Conservation (phyloP, 495 filamentous ascomycete species). For the Penicillium soppii region DNA sequence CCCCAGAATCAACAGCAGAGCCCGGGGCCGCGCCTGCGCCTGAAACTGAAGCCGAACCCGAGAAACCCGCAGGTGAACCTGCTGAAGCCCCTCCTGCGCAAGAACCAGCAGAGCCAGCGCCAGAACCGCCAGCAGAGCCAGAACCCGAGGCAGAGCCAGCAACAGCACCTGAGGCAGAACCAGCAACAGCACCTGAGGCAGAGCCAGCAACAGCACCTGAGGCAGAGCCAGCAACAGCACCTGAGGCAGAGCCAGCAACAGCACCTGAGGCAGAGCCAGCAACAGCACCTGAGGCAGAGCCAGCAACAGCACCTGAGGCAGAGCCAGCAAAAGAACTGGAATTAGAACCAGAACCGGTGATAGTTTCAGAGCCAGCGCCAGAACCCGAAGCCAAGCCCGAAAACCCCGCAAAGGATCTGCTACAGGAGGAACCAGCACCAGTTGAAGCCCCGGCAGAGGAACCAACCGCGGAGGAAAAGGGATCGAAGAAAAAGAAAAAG, state of each 20-base stretch:
- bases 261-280: neutral
- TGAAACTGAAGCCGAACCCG: neutral
- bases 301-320: conserved; percentile 1
- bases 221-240: neutral
- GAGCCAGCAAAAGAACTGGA: neutral
- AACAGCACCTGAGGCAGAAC: neutral
- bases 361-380: neutral
- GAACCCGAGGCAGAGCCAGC: neutral
- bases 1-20: conserved; percentile 8
- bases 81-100: too few species aligned
- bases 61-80: too few species aligned
- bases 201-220: neutral
- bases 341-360: neutral
- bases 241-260: neutral
- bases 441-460: neutral
- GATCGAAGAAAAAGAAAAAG: conserved; percentile 6
- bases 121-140: neutral
- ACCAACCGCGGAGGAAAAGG: neutral
- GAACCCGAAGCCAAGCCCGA: conserved; percentile 1
- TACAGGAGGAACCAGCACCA: neutral
- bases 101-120: conserved; percentile 1
- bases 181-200: neutral
- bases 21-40: neutral
- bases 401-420: neutral
- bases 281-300: neutral